These are phyloP conservation scores for Nothopassalora personata DNA, from an alignment of 2,329 filamentous ascomycete species.

Conservation along the genomic window DNA sequence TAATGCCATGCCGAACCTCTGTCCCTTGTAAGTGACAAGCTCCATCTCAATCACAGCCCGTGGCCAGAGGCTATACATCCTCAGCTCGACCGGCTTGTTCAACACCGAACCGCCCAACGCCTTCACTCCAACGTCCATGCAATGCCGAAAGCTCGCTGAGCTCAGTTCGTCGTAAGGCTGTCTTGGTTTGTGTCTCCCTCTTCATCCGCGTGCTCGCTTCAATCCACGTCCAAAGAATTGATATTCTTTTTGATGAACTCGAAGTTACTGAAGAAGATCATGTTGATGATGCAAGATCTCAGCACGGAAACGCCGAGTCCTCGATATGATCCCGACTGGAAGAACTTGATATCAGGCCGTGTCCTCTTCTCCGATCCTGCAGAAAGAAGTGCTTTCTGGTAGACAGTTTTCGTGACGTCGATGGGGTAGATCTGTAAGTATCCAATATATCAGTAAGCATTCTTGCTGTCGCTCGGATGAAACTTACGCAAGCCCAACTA, in stretches of 20 bases:
- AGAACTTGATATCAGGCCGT: constrained; percentile 68
- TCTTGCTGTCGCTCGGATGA: too few species aligned
- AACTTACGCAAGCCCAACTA: constrained; percentile 71
- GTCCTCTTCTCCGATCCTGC: constrained; percentile 49
- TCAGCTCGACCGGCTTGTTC: not conserved
- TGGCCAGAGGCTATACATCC: not conserved
- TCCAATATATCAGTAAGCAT: not conserved
- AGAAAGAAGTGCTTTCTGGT: constrained; percentile 74
- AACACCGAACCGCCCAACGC: not conserved
- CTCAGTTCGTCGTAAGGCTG: not conserved
- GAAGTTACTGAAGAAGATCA: constrained; percentile 85
- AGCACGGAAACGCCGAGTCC: constrained; percentile 79
- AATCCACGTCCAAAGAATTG: constrained; percentile 33
- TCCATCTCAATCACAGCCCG: not conserved
- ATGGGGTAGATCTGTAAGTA: constrained; percentile 51
- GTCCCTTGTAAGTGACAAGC: too few species aligned
- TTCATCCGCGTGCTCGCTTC: not conserved
- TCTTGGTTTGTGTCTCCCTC: not conserved
- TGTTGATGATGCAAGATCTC: constrained; percentile 76
- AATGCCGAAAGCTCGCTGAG: not conserved
- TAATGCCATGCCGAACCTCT: too few species aligned
- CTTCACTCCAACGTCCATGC: not conserved
- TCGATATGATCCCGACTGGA: constrained; percentile 72
- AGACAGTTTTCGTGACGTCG: constrained; percentile 79
- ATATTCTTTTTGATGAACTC: constrained; percentile 68